Evolutionary conservation across 2,329 filamentous ascomycete species (phyloP).

Genomic region (Nothophoma quercina): DNA sequence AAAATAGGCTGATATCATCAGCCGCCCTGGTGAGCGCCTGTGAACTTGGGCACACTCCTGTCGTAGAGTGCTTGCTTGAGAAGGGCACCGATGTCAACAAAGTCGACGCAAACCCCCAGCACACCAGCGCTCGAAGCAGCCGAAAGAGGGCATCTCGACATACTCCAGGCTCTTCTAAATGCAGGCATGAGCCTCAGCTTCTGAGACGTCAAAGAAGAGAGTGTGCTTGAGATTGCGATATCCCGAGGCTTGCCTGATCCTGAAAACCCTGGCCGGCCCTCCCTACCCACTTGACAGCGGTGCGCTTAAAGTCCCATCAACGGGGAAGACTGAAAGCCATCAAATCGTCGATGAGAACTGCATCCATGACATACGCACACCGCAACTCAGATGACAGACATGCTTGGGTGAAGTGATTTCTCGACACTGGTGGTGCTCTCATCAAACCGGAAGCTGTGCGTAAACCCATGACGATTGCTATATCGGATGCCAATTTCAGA

Average conservation of each 20-base stretch:
- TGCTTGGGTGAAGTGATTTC: conserved; percentile 32
- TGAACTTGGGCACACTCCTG: conserved; percentile 20
- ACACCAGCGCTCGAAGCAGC: conserved; percentile 29
- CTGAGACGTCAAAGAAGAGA: not conserved
- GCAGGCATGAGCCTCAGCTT: conserved; percentile 20
- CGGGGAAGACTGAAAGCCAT: conserved; percentile 16
- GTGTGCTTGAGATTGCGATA: conserved; percentile 25
- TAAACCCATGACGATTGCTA: conserved; percentile 26
- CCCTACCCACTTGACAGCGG: conserved; percentile 27
- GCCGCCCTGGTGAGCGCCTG: conserved; percentile 25
- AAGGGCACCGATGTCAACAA: conserved; percentile 27
- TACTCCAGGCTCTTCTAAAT: conserved; percentile 21
- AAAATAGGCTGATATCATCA: conserved; percentile 7
- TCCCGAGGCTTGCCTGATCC: conserved; percentile 20
- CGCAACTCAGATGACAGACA: not conserved
- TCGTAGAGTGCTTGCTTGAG: conserved; percentile 26
- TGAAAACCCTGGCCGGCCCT: conserved; percentile 25
- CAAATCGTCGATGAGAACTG: conserved; percentile 18
- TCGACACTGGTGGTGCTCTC: conserved; percentile 28
- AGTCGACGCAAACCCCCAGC: conserved; percentile 10
- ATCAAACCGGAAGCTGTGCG: conserved; percentile 20
- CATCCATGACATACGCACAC: conserved; percentile 21
- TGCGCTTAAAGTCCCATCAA: conserved; percentile 30
- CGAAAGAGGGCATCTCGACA: conserved; percentile 12
- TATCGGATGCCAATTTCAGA: conserved; percentile 16